Conservation (phyloP, 371 early-diverging fungal genomes). For the Mucor velutinosus region DNA sequence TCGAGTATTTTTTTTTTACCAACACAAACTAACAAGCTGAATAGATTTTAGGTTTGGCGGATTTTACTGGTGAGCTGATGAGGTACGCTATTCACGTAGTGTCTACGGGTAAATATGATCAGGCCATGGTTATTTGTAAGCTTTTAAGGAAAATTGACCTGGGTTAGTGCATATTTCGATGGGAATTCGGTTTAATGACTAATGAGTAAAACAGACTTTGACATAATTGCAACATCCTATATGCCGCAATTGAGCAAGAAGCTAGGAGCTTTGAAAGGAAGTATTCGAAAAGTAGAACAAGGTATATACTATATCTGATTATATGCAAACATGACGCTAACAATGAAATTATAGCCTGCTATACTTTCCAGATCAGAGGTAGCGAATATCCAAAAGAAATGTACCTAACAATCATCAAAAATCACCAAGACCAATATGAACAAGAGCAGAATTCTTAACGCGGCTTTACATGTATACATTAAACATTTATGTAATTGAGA, state of each 20-base stretch:
- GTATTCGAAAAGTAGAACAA: constrained; percentile 42
- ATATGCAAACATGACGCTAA: neutral
- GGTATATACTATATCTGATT: constrained; percentile 23
- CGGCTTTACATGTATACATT: neutral
- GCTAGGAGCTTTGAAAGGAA: constrained; percentile 33
- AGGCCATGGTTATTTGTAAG: constrained; percentile 48
- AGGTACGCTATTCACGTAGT: constrained; percentile 62
- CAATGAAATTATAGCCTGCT: constrained; percentile 28
- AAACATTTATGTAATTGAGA: neutral
- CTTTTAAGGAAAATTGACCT: constrained; percentile 51
- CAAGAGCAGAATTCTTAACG: constrained; percentile 14
- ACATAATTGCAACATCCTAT: constrained; percentile 30
- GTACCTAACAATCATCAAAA: constrained; percentile 38
- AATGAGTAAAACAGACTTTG: constrained; percentile 26
- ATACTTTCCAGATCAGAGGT: constrained; percentile 45
- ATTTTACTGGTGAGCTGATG: constrained; percentile 77
- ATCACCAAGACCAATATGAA: constrained; percentile 36
- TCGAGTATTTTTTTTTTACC: too few relatives aligned
- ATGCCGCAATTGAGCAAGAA: constrained; percentile 34
- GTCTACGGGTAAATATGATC: constrained; percentile 43
- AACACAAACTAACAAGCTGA: neutral
- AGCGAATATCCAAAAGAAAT: constrained; percentile 48
- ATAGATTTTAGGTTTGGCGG: constrained; percentile 60
- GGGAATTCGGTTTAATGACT: neutral
- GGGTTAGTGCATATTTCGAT: constrained; percentile 14